These are phyloP conservation scores for Eimeria falciformis DNA, from an alignment of 169 alveolate genomes.

Conservation along the genomic window DNA sequence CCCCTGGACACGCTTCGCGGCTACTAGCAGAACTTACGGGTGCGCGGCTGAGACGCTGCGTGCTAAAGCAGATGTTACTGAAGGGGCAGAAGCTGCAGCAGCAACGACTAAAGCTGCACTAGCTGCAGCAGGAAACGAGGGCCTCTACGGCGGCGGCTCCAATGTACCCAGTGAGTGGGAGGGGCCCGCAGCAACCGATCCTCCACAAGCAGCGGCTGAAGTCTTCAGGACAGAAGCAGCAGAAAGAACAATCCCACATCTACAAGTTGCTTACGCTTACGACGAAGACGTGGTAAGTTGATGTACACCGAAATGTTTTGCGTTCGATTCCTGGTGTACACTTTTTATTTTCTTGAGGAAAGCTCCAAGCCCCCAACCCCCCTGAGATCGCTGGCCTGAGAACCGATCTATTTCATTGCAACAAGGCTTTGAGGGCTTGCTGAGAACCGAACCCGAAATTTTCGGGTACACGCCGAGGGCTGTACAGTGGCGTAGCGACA, in stretches of 20 bases:
- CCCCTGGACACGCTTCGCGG: conserved; percentile 77
- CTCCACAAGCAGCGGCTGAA: conserved; percentile 61
- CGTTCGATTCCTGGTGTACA: too few species aligned
- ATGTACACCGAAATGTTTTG: not conserved
- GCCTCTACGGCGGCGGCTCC: conserved; percentile 40
- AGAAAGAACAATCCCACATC: conserved; percentile 54
- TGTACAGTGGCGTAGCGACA: too few species aligned
- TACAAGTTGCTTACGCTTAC: conserved; percentile 63
- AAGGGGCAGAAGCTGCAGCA: conserved; percentile 35
- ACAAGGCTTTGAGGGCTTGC: too few species aligned
- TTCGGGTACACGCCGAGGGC: too few species aligned
- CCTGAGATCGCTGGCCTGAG: too few species aligned
- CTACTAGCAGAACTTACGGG: conserved; percentile 65
- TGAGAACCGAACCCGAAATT: too few species aligned
- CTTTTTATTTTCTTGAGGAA: too few species aligned
- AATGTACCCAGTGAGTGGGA: conserved; percentile 72
- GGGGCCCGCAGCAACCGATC: conserved; percentile 57
- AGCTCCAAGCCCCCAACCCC: too few species aligned
- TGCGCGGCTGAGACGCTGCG: conserved; percentile 39
- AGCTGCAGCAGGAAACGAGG: conserved; percentile 47
- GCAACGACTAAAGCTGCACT: conserved; percentile 41
- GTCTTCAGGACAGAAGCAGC: conserved; percentile 72
- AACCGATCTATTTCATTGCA: too few species aligned
- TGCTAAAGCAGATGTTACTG: conserved; percentile 10
- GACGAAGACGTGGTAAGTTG: conserved; percentile 66